Evolutionary conservation across 2,329 filamentous ascomycete species (phyloP), one percentile per base, ranked within the genome.

Genomic region (Pleoardoris graminearum): DNA sequence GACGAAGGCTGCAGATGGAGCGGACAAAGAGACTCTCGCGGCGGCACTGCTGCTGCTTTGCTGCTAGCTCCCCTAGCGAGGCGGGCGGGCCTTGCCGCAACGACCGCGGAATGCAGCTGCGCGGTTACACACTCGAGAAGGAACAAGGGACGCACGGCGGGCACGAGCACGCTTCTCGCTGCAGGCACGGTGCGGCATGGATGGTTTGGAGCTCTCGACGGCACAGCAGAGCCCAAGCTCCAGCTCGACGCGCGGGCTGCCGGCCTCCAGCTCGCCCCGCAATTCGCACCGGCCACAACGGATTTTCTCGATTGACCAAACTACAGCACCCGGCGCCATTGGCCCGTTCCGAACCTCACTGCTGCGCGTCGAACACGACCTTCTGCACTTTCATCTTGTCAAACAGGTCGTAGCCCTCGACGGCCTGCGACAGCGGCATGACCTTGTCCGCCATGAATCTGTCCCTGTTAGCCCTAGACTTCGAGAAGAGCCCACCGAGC

Each of bases 361-460:
- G 69, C 47, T 70, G 66, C 27, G 75, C 75, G 57, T 78, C 75
- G 59, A 82, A 82, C 7, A 81, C 74, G 22, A 81, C 75, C 68
- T 82, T 82, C 59, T 80, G 78, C 37, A 75, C 78, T 71, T 81
- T 77, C 74, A 79, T 77, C 68, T 77, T 76, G 64, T 82, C 78
- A 61, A 82, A 82, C 19, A 80, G 63, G 39, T 78, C 76, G 54
- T 82, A 82, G 4, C 78, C 79, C 66, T 80, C 77, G 43, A 80
- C 73, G 7, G 79, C 79, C 44, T 80, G 69, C 35, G 76, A 75
- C 59, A 82, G 57, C 22, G 74, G 70, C 78, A 81, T 80, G 30
- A 80, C 75, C 69, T 79, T 79, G 43, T 80, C 78, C n/a, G 77
- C 76, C 72, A 82, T 76, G 63, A 82, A 82, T 8, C 75, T 76